Percentiles rank a stretch among this genome's conserved stretches.
Evolutionary conservation across 805 yeast species (phyloP).

Genomic region (Blastobotrys parvus): DNA sequence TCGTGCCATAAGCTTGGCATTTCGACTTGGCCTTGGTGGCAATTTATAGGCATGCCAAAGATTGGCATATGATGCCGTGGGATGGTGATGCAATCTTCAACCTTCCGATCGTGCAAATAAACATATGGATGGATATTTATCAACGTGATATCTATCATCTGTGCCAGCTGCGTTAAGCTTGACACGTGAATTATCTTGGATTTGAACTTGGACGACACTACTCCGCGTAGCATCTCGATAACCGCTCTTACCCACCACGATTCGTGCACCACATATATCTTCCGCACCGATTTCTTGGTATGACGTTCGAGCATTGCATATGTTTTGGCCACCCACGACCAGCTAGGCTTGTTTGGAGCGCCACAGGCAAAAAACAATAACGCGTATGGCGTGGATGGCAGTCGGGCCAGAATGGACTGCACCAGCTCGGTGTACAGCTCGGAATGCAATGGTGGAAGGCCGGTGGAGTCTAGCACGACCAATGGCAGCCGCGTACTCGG

Average conservation of each 20-base stretch:
- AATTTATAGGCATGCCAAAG: constrained; percentile 19
- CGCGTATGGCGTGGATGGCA: constrained; percentile 59
- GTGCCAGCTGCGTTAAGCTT: constrained; percentile 46
- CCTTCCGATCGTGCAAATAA: constrained; percentile 56
- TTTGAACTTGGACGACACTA: constrained; percentile 42
- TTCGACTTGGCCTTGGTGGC: too few species aligned
- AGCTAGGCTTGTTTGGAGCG: constrained; percentile 46
- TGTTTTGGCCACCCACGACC: constrained; percentile 66
- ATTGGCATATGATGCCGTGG: constrained; percentile 34
- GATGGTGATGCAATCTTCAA: constrained; percentile 41
- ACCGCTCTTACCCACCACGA: constrained; percentile 81
- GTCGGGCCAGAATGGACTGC: constrained; percentile 42
- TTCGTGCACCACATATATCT: constrained; percentile 78
- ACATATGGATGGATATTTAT: constrained; percentile 69
- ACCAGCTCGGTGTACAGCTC: constrained; percentile 44
- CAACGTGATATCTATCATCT: constrained; percentile 61
- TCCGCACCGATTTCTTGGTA: constrained; percentile 45
- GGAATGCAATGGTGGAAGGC: constrained; percentile 53
- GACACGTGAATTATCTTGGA: constrained; percentile 39
- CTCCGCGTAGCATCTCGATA: constrained; percentile 60
- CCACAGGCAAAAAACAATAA: constrained; percentile 79
- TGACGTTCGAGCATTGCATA: constrained; percentile 51
- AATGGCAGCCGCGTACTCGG: constrained; percentile 63
- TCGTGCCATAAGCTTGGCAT: constrained; percentile 29
- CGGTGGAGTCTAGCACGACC: constrained; percentile 76